Percentiles rank a stretch among this genome's conserved stretches.
Evolutionary conservation across 2,329 filamentous ascomycete genomes (phyloP).

Genomic region (Clarireedia sp.): DNA sequence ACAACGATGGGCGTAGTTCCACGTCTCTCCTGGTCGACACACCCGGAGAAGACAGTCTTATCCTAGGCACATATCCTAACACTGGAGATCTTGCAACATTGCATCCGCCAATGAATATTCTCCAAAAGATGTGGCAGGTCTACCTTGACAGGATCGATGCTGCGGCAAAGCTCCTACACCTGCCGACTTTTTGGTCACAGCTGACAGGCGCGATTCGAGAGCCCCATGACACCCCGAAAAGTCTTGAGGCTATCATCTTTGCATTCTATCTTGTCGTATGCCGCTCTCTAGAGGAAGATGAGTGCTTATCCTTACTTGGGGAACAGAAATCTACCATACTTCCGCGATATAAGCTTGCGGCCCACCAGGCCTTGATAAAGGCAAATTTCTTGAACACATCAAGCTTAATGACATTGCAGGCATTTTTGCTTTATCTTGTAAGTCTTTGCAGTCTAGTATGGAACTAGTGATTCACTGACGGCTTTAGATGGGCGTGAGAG

Average conservation of each 20-base stretch:
- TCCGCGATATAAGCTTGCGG: conserved; percentile 9
- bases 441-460: background rate
- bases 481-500: conserved; percentile 32
- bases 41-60: background rate
- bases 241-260: conserved; percentile 11
- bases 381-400: conserved; percentile 13
- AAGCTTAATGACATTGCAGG: conserved; percentile 11
- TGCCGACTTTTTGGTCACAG: conserved; percentile 37
- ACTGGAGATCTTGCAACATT: conserved; percentile 25
- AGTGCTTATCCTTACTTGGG: conserved; percentile 11
- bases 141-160: conserved; percentile 28
- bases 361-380: conserved; percentile 11
- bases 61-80: background rate
- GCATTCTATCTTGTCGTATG: conserved; percentile 9
- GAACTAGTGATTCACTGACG: conserved; percentile 27
- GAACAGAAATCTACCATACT: conserved; percentile 8
- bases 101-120: conserved; percentile 54
- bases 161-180: conserved; percentile 58
- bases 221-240: conserved; percentile 5
- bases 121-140: conserved; percentile 56
- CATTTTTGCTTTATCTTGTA: conserved; percentile 13
- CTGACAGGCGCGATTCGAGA: conserved; percentile 3
- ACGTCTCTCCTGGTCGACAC: background rate
- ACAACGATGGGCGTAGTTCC: background rate
- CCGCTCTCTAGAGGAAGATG: conserved; percentile 7